phyloP scores from a whole-genome alignment of 2,329 filamentous ascomycete species.

The Ophiostoma populinum region DNA sequence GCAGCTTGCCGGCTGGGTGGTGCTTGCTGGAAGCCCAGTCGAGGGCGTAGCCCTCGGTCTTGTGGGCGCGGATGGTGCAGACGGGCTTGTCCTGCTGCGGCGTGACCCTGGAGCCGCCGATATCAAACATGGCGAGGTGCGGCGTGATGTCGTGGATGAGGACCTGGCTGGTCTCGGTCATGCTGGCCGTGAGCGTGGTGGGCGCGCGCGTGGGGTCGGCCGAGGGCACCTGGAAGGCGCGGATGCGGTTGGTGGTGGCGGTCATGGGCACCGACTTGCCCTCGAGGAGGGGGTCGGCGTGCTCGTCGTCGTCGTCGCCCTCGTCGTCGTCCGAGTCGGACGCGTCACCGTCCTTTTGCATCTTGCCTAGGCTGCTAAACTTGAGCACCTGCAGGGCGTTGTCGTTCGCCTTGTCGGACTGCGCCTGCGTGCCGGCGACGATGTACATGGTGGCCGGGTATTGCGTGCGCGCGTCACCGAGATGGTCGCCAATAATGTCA shows the following conservation, averaged over 20 bases:
- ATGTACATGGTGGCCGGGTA: slow-evolving; percentile 94
- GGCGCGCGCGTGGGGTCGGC: slow-evolving; percentile 51
- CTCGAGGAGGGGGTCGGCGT: slow-evolving; percentile 82
- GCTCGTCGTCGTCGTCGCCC: slow-evolving; percentile 48
- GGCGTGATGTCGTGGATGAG: slow-evolving; percentile 90
- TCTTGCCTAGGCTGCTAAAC: slow-evolving; percentile 76
- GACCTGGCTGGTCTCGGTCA: slow-evolving; percentile 79
- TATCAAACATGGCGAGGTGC: slow-evolving; percentile 78
- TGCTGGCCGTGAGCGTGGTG: slow-evolving; percentile 72
- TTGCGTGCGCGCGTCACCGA: slow-evolving; percentile 79
- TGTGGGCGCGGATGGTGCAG: slow-evolving; percentile 77
- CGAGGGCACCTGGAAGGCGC: slow-evolving; percentile 62
- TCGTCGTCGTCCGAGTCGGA: slow-evolving; percentile 50
- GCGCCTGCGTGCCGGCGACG: slow-evolving; percentile 87
- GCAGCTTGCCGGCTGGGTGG: slow-evolving; percentile 62
- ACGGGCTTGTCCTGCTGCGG: slow-evolving; percentile 77
- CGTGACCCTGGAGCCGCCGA: slow-evolving; percentile 63
- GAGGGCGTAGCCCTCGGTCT: slow-evolving; percentile 85
- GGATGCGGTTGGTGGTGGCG: slow-evolving; percentile 87
- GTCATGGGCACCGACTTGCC: slow-evolving; percentile 73
- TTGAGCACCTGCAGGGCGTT: slow-evolving; percentile 95
- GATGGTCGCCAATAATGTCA: slow-evolving; percentile 69
- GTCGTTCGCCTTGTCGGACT: slow-evolving; percentile 54
- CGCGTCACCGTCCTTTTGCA: slow-evolving; percentile 39
- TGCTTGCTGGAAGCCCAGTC: slow-evolving; percentile 82